Evolutionary conservation across 192 early-diverging fungal genomes (phyloP).

Genomic region (Coemansia sp.): DNA sequence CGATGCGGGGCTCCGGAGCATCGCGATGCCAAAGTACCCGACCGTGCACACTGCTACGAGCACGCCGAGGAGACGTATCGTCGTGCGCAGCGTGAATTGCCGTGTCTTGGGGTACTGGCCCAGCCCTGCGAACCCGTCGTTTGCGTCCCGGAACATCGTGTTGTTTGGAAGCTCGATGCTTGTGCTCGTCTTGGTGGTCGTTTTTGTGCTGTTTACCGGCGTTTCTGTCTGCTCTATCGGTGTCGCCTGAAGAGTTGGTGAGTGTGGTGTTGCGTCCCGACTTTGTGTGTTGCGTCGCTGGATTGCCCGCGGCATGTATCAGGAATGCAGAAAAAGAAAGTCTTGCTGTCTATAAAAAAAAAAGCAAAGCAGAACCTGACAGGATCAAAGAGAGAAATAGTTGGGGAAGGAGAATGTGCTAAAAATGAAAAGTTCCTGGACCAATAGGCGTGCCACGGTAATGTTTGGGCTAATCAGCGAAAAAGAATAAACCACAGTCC

Average conservation of each 20-base stretch:
- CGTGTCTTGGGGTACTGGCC: conserved; percentile 42
- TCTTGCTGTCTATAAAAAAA: background rate
- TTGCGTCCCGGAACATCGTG: background rate
- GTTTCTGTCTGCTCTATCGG: background rate
- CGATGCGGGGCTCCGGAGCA: background rate
- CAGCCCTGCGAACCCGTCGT: conserved; percentile 21
- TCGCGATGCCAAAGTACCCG: conserved; percentile 23
- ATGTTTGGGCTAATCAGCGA: too few species aligned
- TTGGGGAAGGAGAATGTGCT: too few species aligned
- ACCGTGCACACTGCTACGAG: conserved; percentile 6
- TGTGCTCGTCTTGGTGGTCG: background rate
- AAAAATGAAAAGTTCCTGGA: too few species aligned
- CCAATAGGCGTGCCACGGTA: too few species aligned
- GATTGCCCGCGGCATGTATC: background rate
- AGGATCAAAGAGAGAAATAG: too few species aligned
- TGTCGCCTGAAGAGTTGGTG: background rate
- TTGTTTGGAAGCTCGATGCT: conserved; percentile 1
- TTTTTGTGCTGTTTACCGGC: background rate
- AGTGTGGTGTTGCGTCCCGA: background rate
- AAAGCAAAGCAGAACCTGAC: too few species aligned
- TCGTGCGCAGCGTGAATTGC: conserved; percentile 7
- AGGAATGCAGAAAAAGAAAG: background rate
- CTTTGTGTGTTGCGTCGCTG: conserved; percentile 2
- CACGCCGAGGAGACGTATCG: conserved; percentile 24
- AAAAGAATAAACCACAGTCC: too few species aligned